Evolutionary conservation across 768 basidiomycete genomes (phyloP).

Genomic region (Pleurotus tuoliensis): DNA sequence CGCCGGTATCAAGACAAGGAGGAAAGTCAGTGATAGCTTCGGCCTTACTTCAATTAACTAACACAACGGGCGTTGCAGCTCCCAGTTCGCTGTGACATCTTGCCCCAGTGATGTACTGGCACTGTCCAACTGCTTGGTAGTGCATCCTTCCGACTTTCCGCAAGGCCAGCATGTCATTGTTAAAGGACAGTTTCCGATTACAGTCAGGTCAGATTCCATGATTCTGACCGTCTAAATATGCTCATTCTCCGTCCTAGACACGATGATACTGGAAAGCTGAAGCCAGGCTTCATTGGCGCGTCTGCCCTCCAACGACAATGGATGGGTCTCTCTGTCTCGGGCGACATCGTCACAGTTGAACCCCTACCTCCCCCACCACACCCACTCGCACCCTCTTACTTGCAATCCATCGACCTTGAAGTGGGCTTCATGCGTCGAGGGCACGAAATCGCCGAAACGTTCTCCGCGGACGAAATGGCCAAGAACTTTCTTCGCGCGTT

Average conservation of each 20-base stretch:
- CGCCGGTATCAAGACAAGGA: constrained; percentile 27
- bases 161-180: constrained; percentile 72
- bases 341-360: constrained; percentile 74
- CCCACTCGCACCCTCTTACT: constrained; percentile 50
- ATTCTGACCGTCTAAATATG: not conserved
- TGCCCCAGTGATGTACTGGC: constrained; percentile 69
- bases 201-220: constrained; percentile 53
- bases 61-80: constrained; percentile 5
- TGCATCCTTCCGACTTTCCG: constrained; percentile 72
- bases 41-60: not conserved
- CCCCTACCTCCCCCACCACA: constrained; percentile 51
- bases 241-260: constrained; percentile 43
- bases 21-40: constrained; percentile 19
- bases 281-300: constrained; percentile 69
- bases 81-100: constrained; percentile 52
- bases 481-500: constrained; percentile 72
- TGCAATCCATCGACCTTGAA: constrained; percentile 81
- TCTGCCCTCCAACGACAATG: constrained; percentile 81
- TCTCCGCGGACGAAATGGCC: constrained; percentile 84
- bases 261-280: constrained; percentile 71
- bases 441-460: constrained; percentile 60
- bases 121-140: constrained; percentile 77
- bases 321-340: constrained; percentile 78
- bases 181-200: constrained; percentile 68
- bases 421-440: constrained; percentile 58